Base-by-base conservation (phyloP, 768 basidiomycete species). In the Chlorophyllum brunneum region DNA sequence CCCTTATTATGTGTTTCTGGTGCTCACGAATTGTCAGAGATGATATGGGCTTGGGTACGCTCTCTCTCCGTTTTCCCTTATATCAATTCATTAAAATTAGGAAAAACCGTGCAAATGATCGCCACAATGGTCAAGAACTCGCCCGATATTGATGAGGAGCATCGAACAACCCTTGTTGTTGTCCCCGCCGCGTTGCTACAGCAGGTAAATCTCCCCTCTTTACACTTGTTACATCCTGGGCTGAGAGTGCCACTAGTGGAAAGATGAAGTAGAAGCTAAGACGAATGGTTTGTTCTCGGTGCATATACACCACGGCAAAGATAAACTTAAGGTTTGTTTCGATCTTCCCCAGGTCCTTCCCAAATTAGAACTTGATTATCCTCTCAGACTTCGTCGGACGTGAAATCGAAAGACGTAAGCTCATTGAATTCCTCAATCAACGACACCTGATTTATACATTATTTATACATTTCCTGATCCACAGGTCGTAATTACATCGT, bases 81-180 rank as follows among this genome's bases (percentile, higher is more conserved):
- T 26, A 7, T 24, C 20, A 13, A 20, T 55, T 42, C 18, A 34
- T 20, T 30, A 18, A 6, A 23, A 9, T 18, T 43, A 78, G 80
- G 82, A 2, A 86, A 88, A 68, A 88, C 86, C 6, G 81, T 88
- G 1, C 86, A 88, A 62, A 85, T 86, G 80, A 88, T 92, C 41
- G 88, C 88, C 2, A 80, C 82, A 0, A 89, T 92, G 81, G 80
- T 76, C 16, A 75, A 75, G 61, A 88, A 90, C 59, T 73, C 74
- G 59, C 82, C 87, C 0, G 61, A 62, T 0, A 58, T 63, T 0
- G 70, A 78, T 24, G 78, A 79, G 15, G 65, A 72, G 15, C 57
- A 60, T 48, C 75, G 75, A 40, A 80, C 81, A 0, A 91, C 84
- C 7, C 78, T 92, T 2, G 78, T 92, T 48, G 78, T 92, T 16